These are phyloP conservation scores for Tolypocladium paradoxum DNA, from an alignment of 2,329 filamentous ascomycete genomes.

Conservation along the genomic window DNA sequence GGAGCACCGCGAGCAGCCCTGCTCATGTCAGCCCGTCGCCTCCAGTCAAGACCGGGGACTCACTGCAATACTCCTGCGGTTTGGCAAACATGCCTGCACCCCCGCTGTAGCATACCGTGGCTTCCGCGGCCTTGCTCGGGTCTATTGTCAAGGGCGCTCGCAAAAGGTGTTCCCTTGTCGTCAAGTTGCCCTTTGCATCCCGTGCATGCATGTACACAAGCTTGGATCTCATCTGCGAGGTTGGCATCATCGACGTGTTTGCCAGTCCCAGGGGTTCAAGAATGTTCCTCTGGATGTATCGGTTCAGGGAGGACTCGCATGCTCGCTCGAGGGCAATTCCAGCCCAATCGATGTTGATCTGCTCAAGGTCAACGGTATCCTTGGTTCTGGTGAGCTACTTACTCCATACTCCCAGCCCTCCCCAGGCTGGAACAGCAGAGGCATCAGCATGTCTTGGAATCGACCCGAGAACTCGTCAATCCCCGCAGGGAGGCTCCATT, in stretches of 20 bases:
- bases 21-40: not conserved
- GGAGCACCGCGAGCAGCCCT: conserved; percentile 49
- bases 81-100: conserved; percentile 51
- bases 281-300: conserved; percentile 37
- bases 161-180: conserved; percentile 36
- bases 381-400: conserved; percentile 12
- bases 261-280: conserved; percentile 35
- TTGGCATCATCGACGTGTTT: conserved; percentile 47
- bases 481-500: conserved; percentile 37
- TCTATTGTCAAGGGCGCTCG: conserved; percentile 26
- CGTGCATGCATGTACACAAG: conserved; percentile 48
- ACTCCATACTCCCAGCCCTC: conserved; percentile 50
- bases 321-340: conserved; percentile 36
- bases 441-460: conserved; percentile 36
- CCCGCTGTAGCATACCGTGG: conserved; percentile 42
- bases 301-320: conserved; percentile 31
- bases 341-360: conserved; percentile 44
- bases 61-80: conserved; percentile 50
- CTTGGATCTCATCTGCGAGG: conserved; percentile 37
- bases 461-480: conserved; percentile 48
- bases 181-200: conserved; percentile 29
- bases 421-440: conserved; percentile 54
- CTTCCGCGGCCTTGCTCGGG: conserved; percentile 29
- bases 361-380: not conserved
- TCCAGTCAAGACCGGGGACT: conserved; percentile 12